Base-by-base conservation (phyloP, 2,329 filamentous ascomycete genomes). In the Curvularia sp. region DNA sequence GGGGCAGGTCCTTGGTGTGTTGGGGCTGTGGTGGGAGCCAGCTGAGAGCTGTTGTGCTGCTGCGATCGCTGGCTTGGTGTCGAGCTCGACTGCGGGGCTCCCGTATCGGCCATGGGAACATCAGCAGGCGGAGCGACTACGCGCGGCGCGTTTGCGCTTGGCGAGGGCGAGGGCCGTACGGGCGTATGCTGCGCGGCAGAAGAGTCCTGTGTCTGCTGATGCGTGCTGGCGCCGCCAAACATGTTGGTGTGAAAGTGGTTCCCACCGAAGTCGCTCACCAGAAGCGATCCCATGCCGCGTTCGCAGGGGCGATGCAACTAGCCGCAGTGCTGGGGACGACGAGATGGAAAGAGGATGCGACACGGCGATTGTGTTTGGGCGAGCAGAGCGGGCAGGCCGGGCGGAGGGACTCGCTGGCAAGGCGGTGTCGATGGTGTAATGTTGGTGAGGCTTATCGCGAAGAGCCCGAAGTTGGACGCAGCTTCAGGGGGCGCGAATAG, bases 201-300 rank as follows among this genome's bases (percentile, higher is more conserved):
- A 48, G 75, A 74, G 46, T 77, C 74, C 57, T 77, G 75, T 50
- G 73, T 57, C 64, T 72, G 71, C 55, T 77, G 77, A 70, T 82
- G 80, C 67, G 77, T 70, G 68, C 77, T 74, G 65, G 77, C 74
- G 66, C 77, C 78, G 77, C 81, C 82, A 71, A 84, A 80, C 81
- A 92, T 89, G 84, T 88, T 90, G 80, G 84, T 87, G 82, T 87
- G 86, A 79, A 89, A 89, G 79, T 87, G 85, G 80, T 92, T 88
- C 78, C 90, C 85, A 79, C 88, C 87, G 81, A 88, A 88, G 82
- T 94, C 91, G 80, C 81, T 82, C 70, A 86, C 78, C 72, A 86
- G 79, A 68, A 87, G 78, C 75, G 85, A 85, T 81, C 84, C 84
- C 85, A 87, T 88, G 76, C 81, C 85, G 78, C 78, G 70, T 64